Conservation (phyloP, 495 filamentous ascomycete genomes). For the Penicillium silybi region DNA sequence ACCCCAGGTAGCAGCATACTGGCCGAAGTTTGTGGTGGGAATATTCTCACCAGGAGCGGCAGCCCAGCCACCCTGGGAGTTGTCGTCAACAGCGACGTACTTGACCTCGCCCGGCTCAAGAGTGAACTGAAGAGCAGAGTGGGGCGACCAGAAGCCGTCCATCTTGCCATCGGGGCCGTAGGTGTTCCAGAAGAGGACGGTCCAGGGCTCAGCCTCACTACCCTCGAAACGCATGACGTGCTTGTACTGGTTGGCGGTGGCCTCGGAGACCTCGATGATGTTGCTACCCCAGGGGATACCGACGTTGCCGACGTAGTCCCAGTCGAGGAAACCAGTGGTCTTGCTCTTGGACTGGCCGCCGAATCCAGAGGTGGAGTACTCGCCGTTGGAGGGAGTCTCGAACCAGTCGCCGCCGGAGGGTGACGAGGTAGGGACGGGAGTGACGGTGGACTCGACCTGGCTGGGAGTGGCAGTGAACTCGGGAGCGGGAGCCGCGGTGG, state of each 20-base stretch:
- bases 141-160: slow-evolving; percentile 38
- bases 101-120: slow-evolving; percentile 35
- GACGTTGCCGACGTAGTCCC: slow-evolving; percentile 40
- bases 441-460: slow-evolving; percentile 7
- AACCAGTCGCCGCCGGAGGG: slow-evolving; percentile 26
- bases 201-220: slow-evolving; percentile 32
- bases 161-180: slow-evolving; percentile 34
- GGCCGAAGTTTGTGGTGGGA: slow-evolving; percentile 26
- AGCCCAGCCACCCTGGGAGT: slow-evolving; percentile 42
- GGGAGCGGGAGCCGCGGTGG: slow-evolving; percentile 17
- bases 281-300: slow-evolving; percentile 53
- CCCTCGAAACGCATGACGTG: slow-evolving; percentile 47
- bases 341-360: slow-evolving; percentile 20
- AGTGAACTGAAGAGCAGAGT: slow-evolving; percentile 39
- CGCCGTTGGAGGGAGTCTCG: slow-evolving; percentile 15
- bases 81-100: slow-evolving; percentile 46
- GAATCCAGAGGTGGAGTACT: slow-evolving; percentile 30
- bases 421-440: slow-evolving; percentile 12
- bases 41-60: slow-evolving; percentile 30
- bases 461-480: slow-evolving; percentile 16
- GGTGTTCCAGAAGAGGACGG: slow-evolving; percentile 53
- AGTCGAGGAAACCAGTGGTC: slow-evolving; percentile 16
- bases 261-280: slow-evolving; percentile 41
- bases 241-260: slow-evolving; percentile 36
- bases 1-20: slow-evolving; percentile 48